Base-by-base conservation (phyloP, 768 basidiomycete species). In the Trichaptum fuscoviolaceum region DNA sequence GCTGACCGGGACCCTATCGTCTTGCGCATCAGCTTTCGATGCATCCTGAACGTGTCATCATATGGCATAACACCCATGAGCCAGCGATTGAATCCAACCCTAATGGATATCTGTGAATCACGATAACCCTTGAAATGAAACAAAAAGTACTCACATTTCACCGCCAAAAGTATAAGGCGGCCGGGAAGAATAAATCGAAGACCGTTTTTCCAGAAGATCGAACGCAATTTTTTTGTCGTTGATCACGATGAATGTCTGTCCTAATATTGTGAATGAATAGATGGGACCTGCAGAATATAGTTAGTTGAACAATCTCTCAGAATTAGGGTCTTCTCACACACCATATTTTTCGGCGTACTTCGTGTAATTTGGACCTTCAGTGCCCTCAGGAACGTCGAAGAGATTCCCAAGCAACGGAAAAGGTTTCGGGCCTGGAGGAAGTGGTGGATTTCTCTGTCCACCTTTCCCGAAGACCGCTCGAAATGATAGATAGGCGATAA, bases 161-260 rank as follows among this genome's bases (percentile, higher is more conserved):
- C 20, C 35, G 35, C 78, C 78, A 80, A 81, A 80, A 0, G 81
- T 76, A 34, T 81, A 69, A 15, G 76, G 74, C 0, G 88, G 88
- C 20, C 88, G 84, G 69, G 89, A 88, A 25, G 88, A 88, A 73
- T 89, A 89, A 57, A 84, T 81, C 25, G 84, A 79, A 67, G 85
- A 86, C 70, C 87, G 87, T 75, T 87, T 87, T 73, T 90, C 87
- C 61, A 90, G 78, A 77, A 90, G 80, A 64, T 88, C 85, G 66
- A 77, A 52, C 42, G 42, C 42, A 52, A 5, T 5, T 12, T 52
- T 2, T 52, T 52, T 52, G 15, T 52, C 20, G 42, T 52, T 52
- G 42, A 52, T 12, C 15, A 52, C 20, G 42, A 52, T 52, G 42
- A 52, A 52, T 12, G 42, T 52, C 42, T 52, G 42, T 52, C 42